Evolutionary conservation across 441 rosid species (phyloP), one percentile per base, ranked within the genome.

Genomic region (Adansonia rubrostipa): DNA sequence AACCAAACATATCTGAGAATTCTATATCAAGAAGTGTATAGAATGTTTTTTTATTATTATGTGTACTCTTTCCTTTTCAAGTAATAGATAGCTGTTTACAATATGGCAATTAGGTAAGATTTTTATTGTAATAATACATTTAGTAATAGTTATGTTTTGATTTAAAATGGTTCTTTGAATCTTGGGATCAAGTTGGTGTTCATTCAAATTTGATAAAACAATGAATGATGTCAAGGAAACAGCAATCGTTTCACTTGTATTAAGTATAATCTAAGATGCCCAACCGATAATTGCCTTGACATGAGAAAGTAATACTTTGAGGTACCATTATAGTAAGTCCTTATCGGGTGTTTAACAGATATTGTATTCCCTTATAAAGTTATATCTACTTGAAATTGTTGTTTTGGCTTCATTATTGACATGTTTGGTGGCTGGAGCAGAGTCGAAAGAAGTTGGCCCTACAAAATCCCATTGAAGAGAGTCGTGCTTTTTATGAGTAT

Each of bases 111-210:
- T 50, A 51, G 45, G 61, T 24, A 51, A 9, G 61, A 6, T 22
- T 50, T 50, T 70, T 36, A 50, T 70, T 53, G 60, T 70, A 70
- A 70, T 50, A 24, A 13, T 70, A 24, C 74, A 70, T 70, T 50
- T 15, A 19, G 8, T 50, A 15, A 11, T 24, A 22, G 44, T 7
- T 50, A 70, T 70, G 20, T 15, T 50, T 24, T 56, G 28, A 19
- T 11, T 66, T 66, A 44, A 69, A 20, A 51, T 51, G 44, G 47
- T 22, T 15, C 53, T 71, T 15, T 14, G 1, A 71, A 50, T 50
- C 7, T 51, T 51, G 45, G 15, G 61, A 71, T 51, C 3, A 4
- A 14, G 45, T 71, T 51, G 20, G 47, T 24, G 11, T 51, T 71
- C 44, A 28, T 51, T 24, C 0, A 6, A 20, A 47, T 45, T 20